Base-by-base conservation (phyloP, 1,284 basidiomycete genomes). In the Phenoliferia sp. region DNA sequence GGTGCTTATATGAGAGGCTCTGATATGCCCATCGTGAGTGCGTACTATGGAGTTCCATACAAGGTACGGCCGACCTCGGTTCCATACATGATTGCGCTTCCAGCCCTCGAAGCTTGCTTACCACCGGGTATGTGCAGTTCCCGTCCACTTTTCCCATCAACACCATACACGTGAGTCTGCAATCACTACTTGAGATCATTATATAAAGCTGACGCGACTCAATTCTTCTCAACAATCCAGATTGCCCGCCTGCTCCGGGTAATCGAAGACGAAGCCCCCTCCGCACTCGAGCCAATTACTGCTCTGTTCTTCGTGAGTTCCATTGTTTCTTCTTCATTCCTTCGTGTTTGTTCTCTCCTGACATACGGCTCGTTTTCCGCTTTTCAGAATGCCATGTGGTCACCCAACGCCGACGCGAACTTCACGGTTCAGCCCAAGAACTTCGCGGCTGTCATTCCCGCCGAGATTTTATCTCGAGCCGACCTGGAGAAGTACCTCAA, bases 71-170 rank as follows among this genome's bases (percentile, higher is more conserved):
- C n/a, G n/a, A n/a, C n/a, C n/a, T n/a, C n/a, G n/a, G n/a, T n/a
- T n/a, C n/a, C n/a, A n/a, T n/a, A n/a, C n/a, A n/a, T n/a, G n/a
- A n/a, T n/a, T n/a, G n/a, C n/a, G n/a, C n/a, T n/a, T n/a, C n/a
- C n/a, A n/a, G n/a, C n/a, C n/a, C n/a, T n/a, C n/a, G n/a, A n/a
- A n/a, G n/a, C n/a, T n/a, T n/a, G n/a, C n/a, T n/a, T n/a, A n/a
- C n/a, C n/a, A n/a, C n/a, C n/a, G n/a, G n/a, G n/a, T n/a, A n/a
- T n/a, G n/a, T n/a, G n/a, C 17, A 52, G 28, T 66, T 65, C 34
- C 72, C 72, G 16, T 28, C 32, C 10, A 12, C 3, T 17, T 73
- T 73, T 60, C 72, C 72, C 28, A 29, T 73, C 63, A 68, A 65
- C 59, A 70, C 71, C 15, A 67, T 73, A 26, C 55, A 67, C 28